Conservation (phyloP, 2,329 filamentous ascomycete species). For the Pseudopyrenochaeta lycopersici region DNA sequence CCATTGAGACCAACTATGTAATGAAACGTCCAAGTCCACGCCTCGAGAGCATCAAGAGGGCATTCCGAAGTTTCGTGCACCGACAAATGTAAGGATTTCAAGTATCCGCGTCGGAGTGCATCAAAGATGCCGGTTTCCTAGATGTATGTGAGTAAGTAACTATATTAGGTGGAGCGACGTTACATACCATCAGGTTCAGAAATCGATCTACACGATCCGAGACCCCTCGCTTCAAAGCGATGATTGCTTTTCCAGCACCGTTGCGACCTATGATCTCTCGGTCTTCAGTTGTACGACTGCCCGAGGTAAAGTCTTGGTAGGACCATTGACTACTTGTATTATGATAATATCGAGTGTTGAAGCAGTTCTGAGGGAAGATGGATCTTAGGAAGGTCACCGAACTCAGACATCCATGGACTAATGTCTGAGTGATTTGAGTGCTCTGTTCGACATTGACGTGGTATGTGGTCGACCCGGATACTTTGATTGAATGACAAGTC, state of each 20-base stretch:
- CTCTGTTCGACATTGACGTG: conserved; percentile 1
- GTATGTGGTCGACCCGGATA: neutral
- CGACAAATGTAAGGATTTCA: conserved; percentile 58
- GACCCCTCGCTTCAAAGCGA: conserved; percentile 5
- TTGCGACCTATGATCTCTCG: neutral
- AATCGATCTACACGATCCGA: conserved; percentile 6
- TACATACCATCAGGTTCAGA: conserved; percentile 2
- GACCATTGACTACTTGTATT: conserved; percentile 1
- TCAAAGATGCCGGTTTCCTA: conserved; percentile 61
- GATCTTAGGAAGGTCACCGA: neutral
- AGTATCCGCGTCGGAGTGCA: conserved; percentile 52
- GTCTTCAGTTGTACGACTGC: neutral
- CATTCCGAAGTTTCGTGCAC: conserved; percentile 52
- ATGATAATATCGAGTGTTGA: neutral
- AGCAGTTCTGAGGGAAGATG: conserved; percentile 4
- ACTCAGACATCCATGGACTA: conserved; percentile 4
- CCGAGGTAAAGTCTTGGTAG: conserved; percentile 2
- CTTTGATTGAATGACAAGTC: neutral
- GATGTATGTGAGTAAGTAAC: no score
- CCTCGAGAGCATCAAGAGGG: conserved; percentile 55
- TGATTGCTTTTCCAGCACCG: neutral
- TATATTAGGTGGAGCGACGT: no score
- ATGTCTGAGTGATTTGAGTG: conserved; percentile 1
- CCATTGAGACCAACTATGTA: conserved; percentile 38
- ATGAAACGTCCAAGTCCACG: conserved; percentile 60